Evolutionary conservation across 2,329 filamentous ascomycete species (phyloP), one percentile per base, ranked within the genome.

Genomic region (Diaporthe citri): DNA sequence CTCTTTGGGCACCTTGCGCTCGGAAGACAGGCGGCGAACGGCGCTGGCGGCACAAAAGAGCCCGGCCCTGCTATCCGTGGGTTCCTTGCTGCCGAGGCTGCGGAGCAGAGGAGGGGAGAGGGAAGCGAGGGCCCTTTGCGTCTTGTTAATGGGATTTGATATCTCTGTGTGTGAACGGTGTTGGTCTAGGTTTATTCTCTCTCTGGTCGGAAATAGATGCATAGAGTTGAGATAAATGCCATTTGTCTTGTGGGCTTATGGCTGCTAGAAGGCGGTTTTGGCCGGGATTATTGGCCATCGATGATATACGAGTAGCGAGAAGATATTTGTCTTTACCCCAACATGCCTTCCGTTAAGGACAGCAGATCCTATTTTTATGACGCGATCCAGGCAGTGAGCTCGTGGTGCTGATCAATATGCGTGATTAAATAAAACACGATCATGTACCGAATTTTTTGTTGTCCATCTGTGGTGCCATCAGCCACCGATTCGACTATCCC

Each of bases 1-100:
- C 85, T 98, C 1, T 98, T 98, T 86, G 94, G 94, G 0, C 84
- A 86, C 66, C 87, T 88, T 22, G 81, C 81, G 48, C 73, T 55
- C 15, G 51, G 81, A 20, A 80, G 74, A 6, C 59, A 39, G 60
- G 71, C 20, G 59, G 72, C 13, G 71, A 72, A 36, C 36, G 64
- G 28, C 34, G 46, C 34, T 10, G 48, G 52, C 34, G 28, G 12
- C 9, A 6, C 22, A 3, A 71, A 57, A 17, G 73, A 77, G 10
- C 71, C 75, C 15, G 74, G 66, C n/a, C 52, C 66, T 17, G 72
- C 75, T 15, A 52, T 80, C n/a, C 75, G 82, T 20, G 81, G 83
- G 12, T 86, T 87, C 72, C 78, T 90, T 34, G 85, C 86, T 46
- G 85, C 83, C 1, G 86, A 87, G 71, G 88, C 88, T 34, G 85